Percentiles rank a stretch among this genome's conserved stretches.
These are phyloP conservation scores for Zopfia rhizophila DNA, from an alignment of 2,329 filamentous ascomycete genomes.

Conservation along the genomic window DNA sequence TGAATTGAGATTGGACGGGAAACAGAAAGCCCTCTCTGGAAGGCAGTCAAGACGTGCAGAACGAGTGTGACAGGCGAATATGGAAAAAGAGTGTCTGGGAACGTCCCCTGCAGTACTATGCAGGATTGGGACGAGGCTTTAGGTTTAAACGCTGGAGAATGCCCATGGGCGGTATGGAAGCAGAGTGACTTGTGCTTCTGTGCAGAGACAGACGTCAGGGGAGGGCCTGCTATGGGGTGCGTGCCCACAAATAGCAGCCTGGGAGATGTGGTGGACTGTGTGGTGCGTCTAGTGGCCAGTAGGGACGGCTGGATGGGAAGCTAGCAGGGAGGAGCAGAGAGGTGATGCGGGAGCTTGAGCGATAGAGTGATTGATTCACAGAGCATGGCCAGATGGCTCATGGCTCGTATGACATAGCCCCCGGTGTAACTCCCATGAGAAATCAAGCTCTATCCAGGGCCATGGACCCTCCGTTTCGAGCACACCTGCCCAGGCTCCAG, in stretches of 20 bases:
- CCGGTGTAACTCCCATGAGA: constrained; percentile 50
- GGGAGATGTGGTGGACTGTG: constrained; percentile 37
- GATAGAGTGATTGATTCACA: constrained; percentile 43
- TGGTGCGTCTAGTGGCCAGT: constrained; percentile 43
- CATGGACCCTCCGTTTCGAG: constrained; percentile 37
- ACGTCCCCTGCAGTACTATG: constrained; percentile 49
- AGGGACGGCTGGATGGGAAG: constrained; percentile 43
- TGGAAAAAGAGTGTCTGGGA: constrained; percentile 46
- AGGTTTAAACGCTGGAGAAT: constrained; percentile 37
- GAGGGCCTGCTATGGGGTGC: constrained; percentile 39
- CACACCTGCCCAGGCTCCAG: constrained; percentile 28
- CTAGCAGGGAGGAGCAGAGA: constrained; percentile 48
- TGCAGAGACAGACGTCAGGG: constrained; percentile 42
- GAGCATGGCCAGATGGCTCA: constrained; percentile 41
- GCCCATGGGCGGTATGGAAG: constrained; percentile 43
- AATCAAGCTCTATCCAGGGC: constrained; percentile 41
- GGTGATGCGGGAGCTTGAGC: constrained; percentile 52
- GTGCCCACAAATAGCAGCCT: constrained; percentile 49
- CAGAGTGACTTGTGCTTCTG: constrained; percentile 50
- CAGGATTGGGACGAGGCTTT: constrained; percentile 50
- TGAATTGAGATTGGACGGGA: constrained; percentile 14
- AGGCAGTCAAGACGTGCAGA: constrained; percentile 39
- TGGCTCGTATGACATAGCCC: constrained; percentile 53
- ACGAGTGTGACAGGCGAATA: constrained; percentile 46
- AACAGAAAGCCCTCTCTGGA: constrained; percentile 28